A percentile compares a stretch with the other conserved stretches of the same genome.
phyloP scores from a whole-genome alignment of 306 rosid species.

The Sindora glabra region DNA sequence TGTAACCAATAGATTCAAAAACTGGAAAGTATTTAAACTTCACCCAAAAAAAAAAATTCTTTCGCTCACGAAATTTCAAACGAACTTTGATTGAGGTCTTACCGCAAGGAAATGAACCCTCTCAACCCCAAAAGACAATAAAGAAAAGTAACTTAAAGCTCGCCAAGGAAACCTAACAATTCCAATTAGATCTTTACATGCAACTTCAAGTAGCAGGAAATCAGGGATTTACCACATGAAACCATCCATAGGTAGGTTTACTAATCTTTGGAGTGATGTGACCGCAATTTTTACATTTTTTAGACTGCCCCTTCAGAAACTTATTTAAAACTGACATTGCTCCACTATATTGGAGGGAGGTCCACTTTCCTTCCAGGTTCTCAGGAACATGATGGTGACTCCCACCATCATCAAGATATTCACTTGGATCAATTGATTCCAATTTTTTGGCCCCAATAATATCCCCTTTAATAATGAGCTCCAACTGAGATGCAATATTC shows the following conservation, averaged over 20 bases:
- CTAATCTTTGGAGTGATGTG: slow-evolving; percentile 39
- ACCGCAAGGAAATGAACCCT: not conserved
- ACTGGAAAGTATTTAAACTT: not conserved
- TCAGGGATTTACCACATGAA: slow-evolving; percentile 45
- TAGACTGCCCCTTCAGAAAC: slow-evolving; percentile 19
- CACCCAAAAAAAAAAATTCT: too few relatives aligned
- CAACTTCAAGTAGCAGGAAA: slow-evolving; percentile 5
- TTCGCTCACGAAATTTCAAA: too few relatives aligned
- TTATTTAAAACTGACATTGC: slow-evolving; percentile 49
- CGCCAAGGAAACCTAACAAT: not conserved
- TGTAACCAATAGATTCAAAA: not conserved
- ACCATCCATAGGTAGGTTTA: slow-evolving; percentile 82
- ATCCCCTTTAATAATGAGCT: slow-evolving; percentile 63
- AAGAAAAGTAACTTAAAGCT: not conserved
- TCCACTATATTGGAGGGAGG: slow-evolving; percentile 70
- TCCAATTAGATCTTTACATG: not conserved
- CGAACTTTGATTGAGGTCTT: not conserved
- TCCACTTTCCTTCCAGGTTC: slow-evolving; percentile 42
- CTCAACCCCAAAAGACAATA: not conserved
- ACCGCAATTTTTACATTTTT: slow-evolving; percentile 41
- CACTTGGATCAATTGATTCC: slow-evolving; percentile 19
- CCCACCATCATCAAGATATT: slow-evolving; percentile 18
- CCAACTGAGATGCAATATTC: slow-evolving; percentile 38
- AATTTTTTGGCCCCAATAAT: slow-evolving; percentile 44
- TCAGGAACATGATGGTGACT: slow-evolving; percentile 9